Base-by-base conservation (phyloP, 2,329 filamentous ascomycete genomes). In the Colletotrichum melonis region DNA sequence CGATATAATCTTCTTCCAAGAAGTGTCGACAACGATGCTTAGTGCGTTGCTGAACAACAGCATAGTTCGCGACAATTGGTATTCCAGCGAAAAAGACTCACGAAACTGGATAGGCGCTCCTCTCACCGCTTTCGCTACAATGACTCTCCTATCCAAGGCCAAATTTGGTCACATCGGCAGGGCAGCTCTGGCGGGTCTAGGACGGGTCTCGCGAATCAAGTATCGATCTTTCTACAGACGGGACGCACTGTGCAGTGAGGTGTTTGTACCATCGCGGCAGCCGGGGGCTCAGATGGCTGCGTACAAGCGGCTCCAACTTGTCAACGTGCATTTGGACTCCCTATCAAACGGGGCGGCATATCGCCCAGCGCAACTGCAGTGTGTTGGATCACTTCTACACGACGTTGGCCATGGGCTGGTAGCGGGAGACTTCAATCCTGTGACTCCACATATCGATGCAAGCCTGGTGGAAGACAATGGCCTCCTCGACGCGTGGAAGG, bases 241-340 rank as follows among this genome's bases (percentile, higher is more conserved):
- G 35, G 78, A 82, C 72, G 82, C 81, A 1, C 77, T 84, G 6
- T 84, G 81, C 69, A 82, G 82, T 70, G 81, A 84, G 52, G 32
- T 83, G 9, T 67, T 79, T 14, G 30, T 79, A 11, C 72, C 71
- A 12, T 69, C 74, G 4, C 42, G 30, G 22, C 57, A 28, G 57
- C 57, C 57, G 63, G 52, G 35, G 59, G 42, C 28, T 74, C 75
- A 35, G 63, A 5, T 57, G n/a, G 0, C 26, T 57, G 3, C 14
- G 28, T 65, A 49, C 32, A 52, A 22, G 38, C 65, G 32, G 5
- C 16, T 80, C 28, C 79, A 79, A 8, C 77, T 84, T n/a, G 66
- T 82, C 67, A 85, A 85, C 38, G 81, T 85, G 14, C 82, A 85
- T 65, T 77, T 85, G 9, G 82, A 85, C 72, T 84, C 81, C 1